Base-by-base conservation (phyloP, 495 filamentous ascomycete genomes). In the Lasiosphaeris hirsuta region DNA sequence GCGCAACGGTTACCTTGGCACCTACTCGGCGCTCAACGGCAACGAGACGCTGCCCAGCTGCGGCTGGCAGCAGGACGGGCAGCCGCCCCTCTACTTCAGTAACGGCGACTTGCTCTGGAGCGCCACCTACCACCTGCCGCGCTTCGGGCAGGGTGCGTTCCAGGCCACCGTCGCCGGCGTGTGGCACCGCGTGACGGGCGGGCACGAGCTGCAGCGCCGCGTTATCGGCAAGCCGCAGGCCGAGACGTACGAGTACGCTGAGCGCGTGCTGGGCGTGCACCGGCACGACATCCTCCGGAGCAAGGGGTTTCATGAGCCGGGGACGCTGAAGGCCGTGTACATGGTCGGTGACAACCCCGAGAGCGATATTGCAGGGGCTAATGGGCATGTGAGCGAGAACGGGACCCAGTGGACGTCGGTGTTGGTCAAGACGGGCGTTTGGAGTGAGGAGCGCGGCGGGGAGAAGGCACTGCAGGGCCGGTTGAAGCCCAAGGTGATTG, bases 261-360 rank as follows among this genome's bases (percentile, higher is more conserved):
- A 97, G 74, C 71, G 77, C 17, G 79, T 87, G 55, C 70, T 99
- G 30, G 54, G 76, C 49, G 72, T 71, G 35, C 85, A 92, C 60
- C 79, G 90, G 11, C 68, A 69, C 19, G 61, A 72, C 13, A 61
- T 80, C 34, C 59, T 81, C 3, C 69, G 78, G 56, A 65, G 67
- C 19, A 48, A 36, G 40, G 57, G 62, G 4, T 40, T 43, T 13
- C 66, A 13, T 59, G 69, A 37, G 58, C 58, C 51, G 34, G 53
- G 19, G 59, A 64, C 66, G 69, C 66, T 96, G 57, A 70, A 74
- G 63, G 81, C 76, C 11, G 89, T 99, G 5, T 97, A 95, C 64
- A 97, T 97, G 93, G 80, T 99, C n/a, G 94, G 94, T 0, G 94
- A 99, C 63, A 99, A 97, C 62, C 93, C 94, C 0, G 90, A 90